A percentile compares a stretch with the other conserved stretches of the same genome.
Evolutionary conservation across 1,284 basidiomycete genomes (phyloP).

Genomic region (Leccinum subfulvum): DNA sequence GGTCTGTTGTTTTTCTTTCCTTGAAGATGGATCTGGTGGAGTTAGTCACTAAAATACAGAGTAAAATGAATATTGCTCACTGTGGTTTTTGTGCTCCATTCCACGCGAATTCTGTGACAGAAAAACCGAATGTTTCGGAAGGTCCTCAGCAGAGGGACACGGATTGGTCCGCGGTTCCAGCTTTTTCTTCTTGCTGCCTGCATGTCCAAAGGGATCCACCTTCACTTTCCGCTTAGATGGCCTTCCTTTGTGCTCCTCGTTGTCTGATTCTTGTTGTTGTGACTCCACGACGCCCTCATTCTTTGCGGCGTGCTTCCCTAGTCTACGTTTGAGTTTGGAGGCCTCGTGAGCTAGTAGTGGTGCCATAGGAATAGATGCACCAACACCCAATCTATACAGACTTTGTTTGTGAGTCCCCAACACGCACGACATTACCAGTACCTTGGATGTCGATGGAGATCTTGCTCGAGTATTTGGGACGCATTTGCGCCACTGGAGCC

Average conservation of each 20-base stretch:
- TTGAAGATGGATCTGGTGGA: conserved; percentile 6
- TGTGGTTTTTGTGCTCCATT: conserved; percentile 1
- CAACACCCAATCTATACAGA: conserved; percentile 61
- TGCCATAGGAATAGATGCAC: conserved; percentile 54
- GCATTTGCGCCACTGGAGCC: conserved; percentile 36
- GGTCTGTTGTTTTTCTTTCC: conserved; percentile 8
- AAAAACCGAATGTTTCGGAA: neutral
- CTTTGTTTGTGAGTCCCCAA: conserved; percentile 11
- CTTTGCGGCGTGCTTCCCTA: conserved; percentile 51
- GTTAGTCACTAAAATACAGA: conserved; percentile 8
- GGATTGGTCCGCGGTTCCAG: neutral
- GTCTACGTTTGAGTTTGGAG: conserved; percentile 54
- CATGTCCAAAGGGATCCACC: conserved; percentile 54
- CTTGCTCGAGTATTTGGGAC: conserved; percentile 61
- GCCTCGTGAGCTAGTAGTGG: conserved; percentile 44
- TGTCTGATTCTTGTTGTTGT: conserved; percentile 37
- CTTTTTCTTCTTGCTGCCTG: conserved; percentile 37
- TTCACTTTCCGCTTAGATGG: conserved; percentile 57
- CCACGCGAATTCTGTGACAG: neutral
- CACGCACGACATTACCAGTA: conserved; percentile 30
- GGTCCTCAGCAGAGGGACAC: neutral
- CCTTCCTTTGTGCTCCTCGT: conserved; percentile 56
- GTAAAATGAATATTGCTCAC: conserved; percentile 16
- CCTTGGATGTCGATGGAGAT: conserved; percentile 68
- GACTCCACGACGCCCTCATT: conserved; percentile 40